A percentile compares a stretch with the other conserved stretches of the same genome.
Conservation (phyloP, 1,284 basidiomycete genomes). For the Moesziomyces aphidis region DNA sequence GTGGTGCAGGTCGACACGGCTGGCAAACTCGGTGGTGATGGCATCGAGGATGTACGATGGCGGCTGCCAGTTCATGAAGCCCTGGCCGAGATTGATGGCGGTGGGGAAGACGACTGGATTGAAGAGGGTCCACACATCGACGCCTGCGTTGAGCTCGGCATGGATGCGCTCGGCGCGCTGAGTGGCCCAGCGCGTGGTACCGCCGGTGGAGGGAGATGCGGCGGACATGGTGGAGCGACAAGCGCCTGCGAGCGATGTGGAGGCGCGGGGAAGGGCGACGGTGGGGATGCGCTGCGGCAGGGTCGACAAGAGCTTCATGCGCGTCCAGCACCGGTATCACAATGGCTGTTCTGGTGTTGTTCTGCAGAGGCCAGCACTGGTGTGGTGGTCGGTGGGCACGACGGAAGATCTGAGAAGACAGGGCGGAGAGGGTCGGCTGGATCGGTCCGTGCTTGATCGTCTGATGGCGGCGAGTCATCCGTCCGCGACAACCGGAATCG, state of each 20-base stretch:
- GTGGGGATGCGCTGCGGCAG: background rate
- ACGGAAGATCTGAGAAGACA: background rate
- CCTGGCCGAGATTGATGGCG: conserved; percentile 66
- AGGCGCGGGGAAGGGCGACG: background rate
- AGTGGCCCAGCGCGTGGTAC: conserved; percentile 44
- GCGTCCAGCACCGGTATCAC: too few species aligned
- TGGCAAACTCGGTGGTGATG: conserved; percentile 29
- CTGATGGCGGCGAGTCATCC: background rate
- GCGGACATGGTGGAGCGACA: conserved; percentile 27
- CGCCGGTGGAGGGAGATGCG: conserved; percentile 4
- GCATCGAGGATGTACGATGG: conserved; percentile 55
- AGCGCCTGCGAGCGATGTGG: background rate
- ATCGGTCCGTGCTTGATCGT: background rate
- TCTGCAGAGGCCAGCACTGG: background rate
- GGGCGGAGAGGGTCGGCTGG: too few species aligned
- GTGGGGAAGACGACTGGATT: conserved; percentile 62
- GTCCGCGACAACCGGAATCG: background rate
- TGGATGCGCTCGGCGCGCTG: conserved; percentile 46
- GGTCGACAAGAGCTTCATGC: background rate
- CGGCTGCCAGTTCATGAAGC: conserved; percentile 67
- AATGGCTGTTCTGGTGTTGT: background rate
- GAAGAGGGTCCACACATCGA: conserved; percentile 67
- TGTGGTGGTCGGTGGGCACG: background rate
- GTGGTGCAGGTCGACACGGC: conserved; percentile 63
- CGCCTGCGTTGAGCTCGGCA: conserved; percentile 52